A percentile compares a stretch with the other conserved stretches of the same genome.
These are phyloP conservation scores for Fusarium coicis DNA, from an alignment of 2,329 filamentous ascomycete genomes.

Conservation along the genomic window DNA sequence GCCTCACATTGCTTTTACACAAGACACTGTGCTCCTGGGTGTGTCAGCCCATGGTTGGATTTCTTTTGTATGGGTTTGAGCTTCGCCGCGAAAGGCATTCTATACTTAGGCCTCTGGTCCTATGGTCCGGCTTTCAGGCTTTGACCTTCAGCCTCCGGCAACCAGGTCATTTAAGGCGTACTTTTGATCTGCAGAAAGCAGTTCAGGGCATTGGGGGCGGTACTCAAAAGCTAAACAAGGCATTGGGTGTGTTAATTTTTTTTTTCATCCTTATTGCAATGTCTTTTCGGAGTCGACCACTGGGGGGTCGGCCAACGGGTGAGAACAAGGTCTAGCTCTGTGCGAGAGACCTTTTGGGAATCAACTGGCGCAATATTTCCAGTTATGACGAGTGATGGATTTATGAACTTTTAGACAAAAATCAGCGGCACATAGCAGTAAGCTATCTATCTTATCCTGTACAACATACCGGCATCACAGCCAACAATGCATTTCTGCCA, in stretches of 20 bases:
- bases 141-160: not conserved
- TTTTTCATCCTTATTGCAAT: not conserved
- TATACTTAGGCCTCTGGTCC: not conserved
- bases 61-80: constrained; percentile 30
- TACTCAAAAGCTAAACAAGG: constrained; percentile 33
- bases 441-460: constrained; percentile 37
- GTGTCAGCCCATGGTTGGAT: constrained; percentile 6
- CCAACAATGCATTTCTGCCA: constrained; percentile 21
- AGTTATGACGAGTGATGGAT: constrained; percentile 39
- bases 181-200: constrained; percentile 27
- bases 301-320: not conserved
- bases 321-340: not conserved
- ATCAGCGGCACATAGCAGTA: constrained; percentile 24
- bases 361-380: constrained; percentile 19
- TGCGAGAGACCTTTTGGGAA: constrained; percentile 13
- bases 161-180: constrained; percentile 24
- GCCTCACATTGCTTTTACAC: constrained; percentile 5
- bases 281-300: constrained; percentile 1
- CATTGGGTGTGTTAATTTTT: constrained; percentile 22
- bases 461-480: constrained; percentile 22
- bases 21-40: not conserved
- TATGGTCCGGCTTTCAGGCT: constrained; percentile 5
- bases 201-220: constrained; percentile 24
- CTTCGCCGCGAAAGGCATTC: constrained; percentile 11
- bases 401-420: constrained; percentile 40